Evolutionary conservation across 305 asterid species (phyloP).

Genomic region (Andrographis paniculata): DNA sequence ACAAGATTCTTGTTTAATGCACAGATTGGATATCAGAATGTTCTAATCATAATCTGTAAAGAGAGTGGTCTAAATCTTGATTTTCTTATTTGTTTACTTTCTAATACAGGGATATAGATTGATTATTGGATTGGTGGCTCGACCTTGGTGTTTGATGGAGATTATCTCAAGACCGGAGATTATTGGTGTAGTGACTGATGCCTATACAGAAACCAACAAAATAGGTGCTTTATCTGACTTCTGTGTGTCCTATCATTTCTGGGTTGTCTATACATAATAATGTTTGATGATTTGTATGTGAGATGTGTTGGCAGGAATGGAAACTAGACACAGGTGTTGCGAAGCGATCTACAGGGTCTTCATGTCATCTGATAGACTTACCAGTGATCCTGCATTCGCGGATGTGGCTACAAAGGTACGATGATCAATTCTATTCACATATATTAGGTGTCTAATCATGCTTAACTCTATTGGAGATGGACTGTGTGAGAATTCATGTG

Average conservation of each 20-base stretch:
- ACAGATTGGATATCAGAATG: background rate
- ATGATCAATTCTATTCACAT: background rate
- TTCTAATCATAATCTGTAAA: background rate
- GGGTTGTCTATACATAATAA: background rate
- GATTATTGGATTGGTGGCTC: slow-evolving; percentile 68
- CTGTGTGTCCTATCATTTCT: slow-evolving; percentile 11
- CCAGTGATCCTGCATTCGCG: slow-evolving; percentile 45
- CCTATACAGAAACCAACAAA: slow-evolving; percentile 59
- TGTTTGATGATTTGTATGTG: slow-evolving; percentile 3
- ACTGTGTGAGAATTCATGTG: background rate
- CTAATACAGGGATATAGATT: slow-evolving; percentile 65
- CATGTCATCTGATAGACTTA: slow-evolving; percentile 44
- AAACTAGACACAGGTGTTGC: slow-evolving; percentile 82
- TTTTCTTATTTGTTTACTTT: slow-evolving; percentile 6
- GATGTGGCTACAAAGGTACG: slow-evolving; percentile 56
- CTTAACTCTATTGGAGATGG: background rate
- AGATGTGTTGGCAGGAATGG: slow-evolving; percentile 62
- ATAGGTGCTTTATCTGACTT: slow-evolving; percentile 59
- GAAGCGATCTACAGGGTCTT: slow-evolving; percentile 53
- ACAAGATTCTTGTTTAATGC: background rate
- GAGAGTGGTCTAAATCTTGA: slow-evolving; percentile 1
- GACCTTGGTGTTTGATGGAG: slow-evolving; percentile 87
- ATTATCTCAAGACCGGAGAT: slow-evolving; percentile 61
- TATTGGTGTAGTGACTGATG: slow-evolving; percentile 45
- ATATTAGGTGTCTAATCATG: background rate